Evolutionary conservation across 768 basidiomycete species (phyloP), one percentile per base, ranked within the genome.

Genomic region (Grammothele lineata): DNA sequence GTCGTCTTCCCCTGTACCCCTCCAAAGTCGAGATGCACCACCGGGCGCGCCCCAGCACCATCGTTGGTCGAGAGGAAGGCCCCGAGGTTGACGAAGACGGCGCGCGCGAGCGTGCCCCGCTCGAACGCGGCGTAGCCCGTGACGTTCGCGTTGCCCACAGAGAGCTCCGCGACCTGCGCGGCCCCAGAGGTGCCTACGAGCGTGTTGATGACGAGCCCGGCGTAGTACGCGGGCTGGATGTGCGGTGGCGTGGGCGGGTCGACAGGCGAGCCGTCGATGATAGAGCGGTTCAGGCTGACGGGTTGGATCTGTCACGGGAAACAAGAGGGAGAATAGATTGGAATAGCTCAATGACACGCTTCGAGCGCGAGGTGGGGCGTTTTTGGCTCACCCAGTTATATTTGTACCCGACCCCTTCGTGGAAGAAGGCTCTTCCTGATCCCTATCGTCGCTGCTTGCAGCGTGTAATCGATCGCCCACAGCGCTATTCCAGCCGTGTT

Each of bases 241-340:
- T 84, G 82, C 1, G 84, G 76, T 17, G 73, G 65, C 12, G 74
- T 64, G 0, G 83, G 80, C 4, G 63, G 59, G 18, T 73, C 22
- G 9, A 84, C 70, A 2, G 71, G 56, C 11, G 76, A 68, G 9
- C 76, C 83, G 58, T 85, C 75, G 40, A 77, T 55, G n/a, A 71
- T 82, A 2, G 81, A 85, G 14, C 74, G 67, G 36, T 77, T 78
- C 37, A 87, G 65, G 1, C 76, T 68, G 27, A 69, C 59, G 4
- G 85, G 85, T 62, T 87, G 85, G 41, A 87, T 74, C 85, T 85
- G 42, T n/a, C n/a, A n/a, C n/a, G n/a, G n/a, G n/a, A n/a, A n/a
- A 5, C 3, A 6, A 18, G 11, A 15, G 14, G 24, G 11, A 17
- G 12, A 36, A 18, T 15, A 22, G 22, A 14, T 30, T 30, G 24